Base-by-base conservation (phyloP, 2,329 filamentous ascomycete species). In the Capronia coronata region DNA sequence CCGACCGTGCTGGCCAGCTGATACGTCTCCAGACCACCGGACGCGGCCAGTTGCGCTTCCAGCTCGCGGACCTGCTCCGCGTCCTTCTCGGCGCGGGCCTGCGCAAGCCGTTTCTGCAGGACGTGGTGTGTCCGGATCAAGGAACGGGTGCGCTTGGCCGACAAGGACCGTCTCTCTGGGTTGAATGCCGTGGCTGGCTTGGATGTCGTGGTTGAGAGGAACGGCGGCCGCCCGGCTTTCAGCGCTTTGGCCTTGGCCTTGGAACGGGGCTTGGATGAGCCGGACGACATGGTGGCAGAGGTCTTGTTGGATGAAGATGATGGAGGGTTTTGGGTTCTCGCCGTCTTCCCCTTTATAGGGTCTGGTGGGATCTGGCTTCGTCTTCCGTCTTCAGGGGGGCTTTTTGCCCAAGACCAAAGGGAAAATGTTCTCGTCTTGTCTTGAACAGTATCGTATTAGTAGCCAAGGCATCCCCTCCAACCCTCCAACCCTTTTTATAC, bases 1-100 rank as follows among this genome's bases (percentile, higher is more conserved):
- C 80, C 80, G 43, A 76, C 73, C 53, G 77, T 79, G 66, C 79
- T 82, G 40, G 80, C 80, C 39, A 74, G 69, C 63, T 84, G 80
- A 57, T 84, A 84, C 19, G 68, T 71, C 56, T 77, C 68, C 45
- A 84, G 64, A 0, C 80, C 80, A 6, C 80, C 80, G 43, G 76
- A 72, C n/a, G 69, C 67, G 18, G 74, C 67, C 48, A 83, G 78
- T 46, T 76, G 67, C 14, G 63, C 62, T 48, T 74, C 66, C 11
- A 83, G 63, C 13, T 67, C 62, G 25, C 63, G 59, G 18, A 72
- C 71, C 23, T 67, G 61, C 14, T 61, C 61, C 14, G 52, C 48
- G 47, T 77, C 68, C 29, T 67, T 66, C 1, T 74, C 74, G 44
- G 71, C 65, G 21, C 73, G 44, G 6, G 80, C 80, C 55, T 70